Evolutionary conservation across 768 basidiomycete species (phyloP).

Genomic region (Trametes cubensis): DNA sequence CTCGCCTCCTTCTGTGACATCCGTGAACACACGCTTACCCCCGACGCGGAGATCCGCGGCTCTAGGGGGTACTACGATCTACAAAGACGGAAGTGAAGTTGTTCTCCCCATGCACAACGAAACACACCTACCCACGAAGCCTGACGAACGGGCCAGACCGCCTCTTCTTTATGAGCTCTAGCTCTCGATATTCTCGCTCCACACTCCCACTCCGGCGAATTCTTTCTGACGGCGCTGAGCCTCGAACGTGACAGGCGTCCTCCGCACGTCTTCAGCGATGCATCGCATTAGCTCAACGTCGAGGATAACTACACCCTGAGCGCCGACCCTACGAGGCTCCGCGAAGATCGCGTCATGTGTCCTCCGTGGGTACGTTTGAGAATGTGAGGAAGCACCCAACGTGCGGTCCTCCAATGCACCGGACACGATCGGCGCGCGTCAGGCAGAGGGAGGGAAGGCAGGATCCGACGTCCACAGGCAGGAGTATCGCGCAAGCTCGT

Average conservation of each 20-base stretch:
- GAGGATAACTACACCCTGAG: background rate
- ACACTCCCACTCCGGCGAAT: background rate
- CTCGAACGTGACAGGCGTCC: background rate
- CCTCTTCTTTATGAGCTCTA: background rate
- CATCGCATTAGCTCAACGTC: background rate
- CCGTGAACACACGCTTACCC: background rate
- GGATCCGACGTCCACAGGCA: background rate
- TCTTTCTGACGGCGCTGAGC: background rate
- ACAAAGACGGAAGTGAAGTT: background rate
- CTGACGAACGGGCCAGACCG: background rate
- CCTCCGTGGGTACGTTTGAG: constrained; percentile 9
- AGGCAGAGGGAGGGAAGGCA: background rate
- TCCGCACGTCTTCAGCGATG: background rate
- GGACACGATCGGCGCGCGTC: constrained; percentile 3
- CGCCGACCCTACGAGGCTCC: background rate
- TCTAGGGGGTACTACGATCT: background rate
- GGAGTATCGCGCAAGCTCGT: background rate
- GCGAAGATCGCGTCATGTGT: constrained; percentile 20
- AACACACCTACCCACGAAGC: background rate
- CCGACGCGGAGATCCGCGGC: constrained; percentile 14
- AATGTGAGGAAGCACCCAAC: background rate
- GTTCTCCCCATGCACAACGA: background rate
- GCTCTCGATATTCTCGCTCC: background rate
- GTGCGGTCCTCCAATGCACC: background rate
- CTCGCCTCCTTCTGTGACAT: constrained; percentile 1